These are phyloP conservation scores for Bolboschoenus planiculmis DNA, from an alignment of 176 grass and related monocot genomes.

Conservation along the genomic window DNA sequence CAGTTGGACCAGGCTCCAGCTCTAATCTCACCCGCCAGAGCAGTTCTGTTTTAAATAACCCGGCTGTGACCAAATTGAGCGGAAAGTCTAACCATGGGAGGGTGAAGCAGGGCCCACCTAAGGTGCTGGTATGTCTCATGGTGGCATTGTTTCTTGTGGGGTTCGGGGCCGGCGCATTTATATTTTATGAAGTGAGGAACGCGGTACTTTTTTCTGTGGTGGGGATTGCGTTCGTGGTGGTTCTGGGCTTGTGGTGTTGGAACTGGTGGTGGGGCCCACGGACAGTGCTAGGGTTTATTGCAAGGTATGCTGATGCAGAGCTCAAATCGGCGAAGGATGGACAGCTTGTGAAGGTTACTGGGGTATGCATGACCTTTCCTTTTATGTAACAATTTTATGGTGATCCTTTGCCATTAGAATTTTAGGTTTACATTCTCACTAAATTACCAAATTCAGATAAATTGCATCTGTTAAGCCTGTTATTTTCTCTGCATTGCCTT, in stretches of 20 bases:
- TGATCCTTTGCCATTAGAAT: not conserved
- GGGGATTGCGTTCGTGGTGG: slow-evolving; percentile 39
- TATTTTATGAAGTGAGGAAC: slow-evolving; percentile 63
- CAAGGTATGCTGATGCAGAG: slow-evolving; percentile 64
- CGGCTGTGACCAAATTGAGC: slow-evolving; percentile 59
- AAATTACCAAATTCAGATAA: not conserved
- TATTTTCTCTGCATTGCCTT: not conserved
- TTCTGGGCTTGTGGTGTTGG: slow-evolving; percentile 53
- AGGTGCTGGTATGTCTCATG: slow-evolving; percentile 41
- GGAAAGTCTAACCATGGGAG: slow-evolving; percentile 47
- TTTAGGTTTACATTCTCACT: not conserved
- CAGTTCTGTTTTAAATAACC: slow-evolving; percentile 55
- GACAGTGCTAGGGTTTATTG: slow-evolving; percentile 46
- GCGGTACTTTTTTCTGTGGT: slow-evolving; percentile 43
- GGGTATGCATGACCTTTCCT: slow-evolving; percentile 44
- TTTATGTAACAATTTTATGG: slow-evolving; percentile 18
- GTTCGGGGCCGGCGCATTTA: slow-evolving; percentile 48
- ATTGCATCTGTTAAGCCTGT: not conserved
- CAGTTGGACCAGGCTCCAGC: slow-evolving; percentile 43
- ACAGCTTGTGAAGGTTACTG: slow-evolving; percentile 82
- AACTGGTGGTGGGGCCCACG: slow-evolving; percentile 54
- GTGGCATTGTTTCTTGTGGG: slow-evolving; percentile 56
- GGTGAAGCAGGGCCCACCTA: slow-evolving; percentile 43
- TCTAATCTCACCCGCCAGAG: slow-evolving; percentile 50
- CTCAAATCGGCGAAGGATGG: slow-evolving; percentile 75